phyloP scores from a whole-genome alignment of 352 stramenopile genomes.

The Pythium insidiosum region DNA sequence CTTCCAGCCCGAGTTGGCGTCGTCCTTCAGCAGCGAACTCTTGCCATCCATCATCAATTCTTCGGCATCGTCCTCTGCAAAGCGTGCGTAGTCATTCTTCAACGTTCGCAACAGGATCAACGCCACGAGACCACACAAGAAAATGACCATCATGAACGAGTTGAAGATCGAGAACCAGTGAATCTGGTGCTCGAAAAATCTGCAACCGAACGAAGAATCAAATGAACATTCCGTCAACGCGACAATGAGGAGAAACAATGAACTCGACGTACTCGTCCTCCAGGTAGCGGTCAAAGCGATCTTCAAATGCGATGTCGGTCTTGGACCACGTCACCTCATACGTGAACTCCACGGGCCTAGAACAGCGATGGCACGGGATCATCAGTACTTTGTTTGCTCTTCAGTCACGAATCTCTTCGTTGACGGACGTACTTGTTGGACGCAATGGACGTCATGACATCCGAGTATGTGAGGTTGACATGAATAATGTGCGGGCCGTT shows the following conservation, averaged over 20 bases:
- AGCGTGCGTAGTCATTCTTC: slow-evolving; percentile 92
- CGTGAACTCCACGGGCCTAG: slow-evolving; percentile 87
- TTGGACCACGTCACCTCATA: slow-evolving; percentile 91
- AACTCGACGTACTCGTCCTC: slow-evolving; percentile 92
- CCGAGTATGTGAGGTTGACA: slow-evolving; percentile 95
- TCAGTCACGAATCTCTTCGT: not conserved
- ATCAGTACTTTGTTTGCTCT: not conserved
- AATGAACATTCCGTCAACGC: too few relatives aligned
- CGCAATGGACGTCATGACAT: slow-evolving; percentile 77
- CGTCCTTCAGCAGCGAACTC: slow-evolving; percentile 71
- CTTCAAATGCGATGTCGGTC: slow-evolving; percentile 91
- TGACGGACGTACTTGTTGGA: slow-evolving; percentile 54
- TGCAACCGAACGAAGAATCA: too few relatives aligned
- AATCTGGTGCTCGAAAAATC: slow-evolving; percentile 99
- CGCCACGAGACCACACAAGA: slow-evolving; percentile 90
- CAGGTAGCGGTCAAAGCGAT: slow-evolving; percentile 97
- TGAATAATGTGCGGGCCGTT: slow-evolving; percentile 97
- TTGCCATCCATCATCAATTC: slow-evolving; percentile 81
- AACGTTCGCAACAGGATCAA: slow-evolving; percentile 93
- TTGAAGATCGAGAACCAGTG: slow-evolving; percentile 98
- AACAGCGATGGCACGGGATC: not conserved
- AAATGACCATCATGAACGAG: slow-evolving; percentile 98
- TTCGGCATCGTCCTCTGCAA: slow-evolving; percentile 81
- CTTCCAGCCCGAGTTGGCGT: slow-evolving; percentile 92
- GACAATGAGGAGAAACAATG: too few relatives aligned